A percentile compares a stretch with the other conserved stretches of the same genome.
Conservation (phyloP, 2,329 filamentous ascomycete genomes). For the Dissoconium aciculare region DNA sequence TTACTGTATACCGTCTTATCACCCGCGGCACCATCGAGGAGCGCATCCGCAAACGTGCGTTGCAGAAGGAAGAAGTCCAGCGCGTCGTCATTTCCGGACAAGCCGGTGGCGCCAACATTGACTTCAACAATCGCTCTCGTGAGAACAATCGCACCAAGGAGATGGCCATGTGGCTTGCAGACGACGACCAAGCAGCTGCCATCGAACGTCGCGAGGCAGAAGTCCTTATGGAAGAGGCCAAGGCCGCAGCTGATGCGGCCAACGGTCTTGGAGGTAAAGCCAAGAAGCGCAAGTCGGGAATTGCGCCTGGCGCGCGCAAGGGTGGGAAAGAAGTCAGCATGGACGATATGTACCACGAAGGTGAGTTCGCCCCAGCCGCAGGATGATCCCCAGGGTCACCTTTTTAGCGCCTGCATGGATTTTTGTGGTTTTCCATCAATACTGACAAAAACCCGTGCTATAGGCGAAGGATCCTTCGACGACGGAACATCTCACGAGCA, state of each 20-base stretch:
- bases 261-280: no score
- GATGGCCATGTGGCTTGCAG: constrained; percentile 96
- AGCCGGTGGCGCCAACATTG: constrained; percentile 54
- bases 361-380: constrained; percentile 55
- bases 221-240: constrained; percentile 50
- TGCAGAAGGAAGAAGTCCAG: constrained; percentile 98
- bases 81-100: constrained; percentile 91
- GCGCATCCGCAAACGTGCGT: constrained; percentile 85
- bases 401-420: constrained; percentile 17
- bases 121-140: constrained; percentile 76
- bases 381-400: constrained; percentile 2
- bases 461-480: constrained; percentile 94
- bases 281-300: constrained; percentile 35
- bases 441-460: no score
- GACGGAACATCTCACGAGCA: constrained; percentile 70
- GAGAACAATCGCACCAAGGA: constrained; percentile 97
- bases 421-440: constrained; percentile 18
- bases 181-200: constrained; percentile 88
- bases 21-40: constrained; percentile 95
- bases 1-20: constrained; percentile 94
- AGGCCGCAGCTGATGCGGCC: constrained; percentile 34
- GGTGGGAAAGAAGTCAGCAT: constrained; percentile 45
- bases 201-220: constrained; percentile 90
- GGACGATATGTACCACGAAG: constrained; percentile 98
- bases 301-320: constrained; percentile 37